Evolutionary conservation across 1,284 basidiomycete species (phyloP), one percentile per base, ranked within the genome.

Genomic region (Rhodotorula sp.): DNA sequence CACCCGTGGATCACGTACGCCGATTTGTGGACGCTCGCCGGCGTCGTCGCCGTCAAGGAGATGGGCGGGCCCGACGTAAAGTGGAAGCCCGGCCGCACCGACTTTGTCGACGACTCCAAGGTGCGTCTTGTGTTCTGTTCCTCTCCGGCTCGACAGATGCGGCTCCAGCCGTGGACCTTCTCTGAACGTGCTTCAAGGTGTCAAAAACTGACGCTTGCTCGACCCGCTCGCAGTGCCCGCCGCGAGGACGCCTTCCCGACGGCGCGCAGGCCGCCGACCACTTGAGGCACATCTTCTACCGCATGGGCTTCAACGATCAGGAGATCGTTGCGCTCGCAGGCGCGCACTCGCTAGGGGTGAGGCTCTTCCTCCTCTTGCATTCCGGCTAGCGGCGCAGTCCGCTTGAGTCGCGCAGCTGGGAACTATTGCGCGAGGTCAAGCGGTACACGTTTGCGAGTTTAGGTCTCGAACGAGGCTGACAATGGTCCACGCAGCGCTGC

Each of bases 161-260:
- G 34, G 34, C 34, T 34, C 34, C 34, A 34, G 34, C 34, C 34
- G 34, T 34, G 34, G 34, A 34, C 3, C 34, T 12, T 25, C 44
- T 41, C 23, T 14, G 12, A 17, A n/a, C 41, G 55, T 25, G 19
- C 12, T n/a, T 63, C 45, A 52, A 27, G 34, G 2, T 34, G 52
- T 19, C 9, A 4, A 19, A 34, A 16, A 8, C 52, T 53, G n/a
- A 53, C 34, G 7, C 23, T n/a, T 9, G 5, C 55, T 56, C 34
- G 19, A 17, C 54, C 4, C 45, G 13, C 21, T 1, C 4, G 21
- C 58, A 74, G 72, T 75, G 74, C 65, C 76, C 96, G 45, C 95
- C 96, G 10, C 27, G 94, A 95, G 96, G 96, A 69, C 90, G 96
- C 82, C 88, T 99, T 53, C 96, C 96, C 34, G 96, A 98, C 81